These are phyloP conservation scores for Penicillium sp. DNA, from an alignment of 2,329 filamentous ascomycete species.

Conservation along the genomic window DNA sequence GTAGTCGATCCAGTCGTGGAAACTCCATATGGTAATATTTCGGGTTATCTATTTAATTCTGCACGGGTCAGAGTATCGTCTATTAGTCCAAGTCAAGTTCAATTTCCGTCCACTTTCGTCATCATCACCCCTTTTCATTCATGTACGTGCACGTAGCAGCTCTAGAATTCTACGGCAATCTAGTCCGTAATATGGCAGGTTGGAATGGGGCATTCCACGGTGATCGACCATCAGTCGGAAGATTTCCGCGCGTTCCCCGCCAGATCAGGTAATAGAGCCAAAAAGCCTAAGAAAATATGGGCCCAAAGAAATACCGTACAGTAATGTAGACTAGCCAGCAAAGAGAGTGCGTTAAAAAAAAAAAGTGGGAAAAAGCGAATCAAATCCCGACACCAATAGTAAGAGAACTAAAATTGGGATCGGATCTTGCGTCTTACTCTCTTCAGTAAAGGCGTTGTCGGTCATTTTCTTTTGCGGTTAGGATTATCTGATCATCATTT, in stretches of 20 bases:
- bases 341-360: neutral
- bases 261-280: neutral
- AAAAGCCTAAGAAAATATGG: neutral
- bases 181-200: constrained; percentile 8
- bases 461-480: constrained; percentile 24
- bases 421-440: constrained; percentile 28
- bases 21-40: no score
- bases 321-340: neutral
- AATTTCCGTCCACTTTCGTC: no score
- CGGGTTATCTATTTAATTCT: neutral
- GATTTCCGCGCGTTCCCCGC: constrained; percentile 9
- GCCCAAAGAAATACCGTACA: neutral
- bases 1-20: neutral
- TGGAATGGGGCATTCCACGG: constrained; percentile 17
- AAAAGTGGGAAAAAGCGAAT: neutral
- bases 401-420: constrained; percentile 27
- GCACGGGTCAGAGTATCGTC: neutral
- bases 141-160: neutral
- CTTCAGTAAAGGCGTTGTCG: constrained; percentile 23
- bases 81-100: no score
- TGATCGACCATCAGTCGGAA: constrained; percentile 11
- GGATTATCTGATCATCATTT: constrained; percentile 31
- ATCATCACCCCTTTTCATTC: neutral
- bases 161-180: constrained; percentile 7
- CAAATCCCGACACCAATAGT: neutral